phyloP scores from a whole-genome alignment of 2,329 filamentous ascomycete species.

The Colletotrichum graminicola region DNA sequence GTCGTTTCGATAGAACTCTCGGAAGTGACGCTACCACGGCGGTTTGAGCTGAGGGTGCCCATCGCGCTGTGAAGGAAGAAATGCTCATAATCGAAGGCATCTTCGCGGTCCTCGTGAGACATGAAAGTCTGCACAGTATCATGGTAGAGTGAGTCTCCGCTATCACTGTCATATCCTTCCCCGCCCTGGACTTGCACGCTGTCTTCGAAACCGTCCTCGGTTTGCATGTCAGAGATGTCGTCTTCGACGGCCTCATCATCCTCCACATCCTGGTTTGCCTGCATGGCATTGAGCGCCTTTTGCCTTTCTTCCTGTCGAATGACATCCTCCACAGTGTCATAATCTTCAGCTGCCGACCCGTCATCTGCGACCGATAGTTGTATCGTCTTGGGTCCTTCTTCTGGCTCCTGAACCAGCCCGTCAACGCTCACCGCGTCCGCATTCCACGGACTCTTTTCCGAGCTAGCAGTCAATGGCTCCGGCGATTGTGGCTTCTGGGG shows the following conservation, averaged over 20 bases:
- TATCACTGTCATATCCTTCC: conserved; percentile 68
- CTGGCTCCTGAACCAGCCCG: conserved; percentile 44
- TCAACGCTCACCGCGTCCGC: conserved; percentile 48
- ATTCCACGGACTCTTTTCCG: conserved; percentile 48
- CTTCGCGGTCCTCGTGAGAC: conserved; percentile 91
- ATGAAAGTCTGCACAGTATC: conserved; percentile 70
- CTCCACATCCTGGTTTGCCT: conserved; percentile 17
- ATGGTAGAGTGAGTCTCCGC: conserved; percentile 73
- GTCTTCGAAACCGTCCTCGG: conserved; percentile 52
- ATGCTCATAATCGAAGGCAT: conserved; percentile 96
- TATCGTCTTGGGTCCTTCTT: conserved; percentile 23
- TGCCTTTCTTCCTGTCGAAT: conserved; percentile 45
- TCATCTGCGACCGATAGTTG: conserved; percentile 44
- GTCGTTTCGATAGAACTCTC: conserved; percentile 74
- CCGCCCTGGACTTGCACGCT: conserved; percentile 54
- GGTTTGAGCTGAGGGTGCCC: conserved; percentile 76
- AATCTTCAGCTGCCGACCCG: conserved; percentile 45
- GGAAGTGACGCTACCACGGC: conserved; percentile 66
- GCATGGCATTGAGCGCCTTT: conserved; percentile 35
- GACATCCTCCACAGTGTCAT: conserved; percentile 47
- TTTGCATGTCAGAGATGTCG: conserved; percentile 54
- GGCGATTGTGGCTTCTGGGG: conserved; percentile 45
- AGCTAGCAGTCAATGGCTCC: conserved; percentile 37
- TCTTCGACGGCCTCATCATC: conserved; percentile 45
- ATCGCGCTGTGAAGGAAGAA: conserved; percentile 95